Evolutionary conservation across 352 stramenopile genomes (phyloP), one percentile per base, ranked within the genome.

Genomic region (Pythium brachiatum): DNA sequence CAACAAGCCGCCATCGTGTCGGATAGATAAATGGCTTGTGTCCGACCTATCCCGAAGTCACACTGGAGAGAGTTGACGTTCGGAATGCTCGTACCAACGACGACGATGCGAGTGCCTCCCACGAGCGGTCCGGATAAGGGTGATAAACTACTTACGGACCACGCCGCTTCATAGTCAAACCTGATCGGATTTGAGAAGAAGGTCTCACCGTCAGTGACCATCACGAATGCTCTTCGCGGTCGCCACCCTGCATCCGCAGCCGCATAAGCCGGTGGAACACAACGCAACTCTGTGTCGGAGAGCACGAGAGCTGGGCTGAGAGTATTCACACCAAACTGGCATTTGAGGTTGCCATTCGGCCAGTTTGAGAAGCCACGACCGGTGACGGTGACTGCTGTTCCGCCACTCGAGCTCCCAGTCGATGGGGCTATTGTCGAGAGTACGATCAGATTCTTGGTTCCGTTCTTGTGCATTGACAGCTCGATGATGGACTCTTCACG

Each of bases 121-220:
- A 31, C 64, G 9, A 72, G 47, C 3, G 81, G 69, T 8, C 72
- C 79, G 11, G 39, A 57, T 15, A 39, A 34, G 18, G 76, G 79
- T 6, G 31, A 65, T 23, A 76, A 53, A 11, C 66, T 60, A 0
- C 23, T 55, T 4, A 85, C 25, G 7, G 26, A 55, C 77, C 79
- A 92, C 0, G 23, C 58, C 12, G 47, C 44, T 29, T 88, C 75
- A 50, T 89, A 92, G 0, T 59, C 36, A 29, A 76, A 92, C 16
- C 57, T 47, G 23, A 89, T 31, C 9, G 76, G 78, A 61, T 92
- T 92, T 0, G 83, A 88, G 50, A 69, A 90, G 51, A 83, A 83
- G 1, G 65, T 71, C 29, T 73, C 47, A 2, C 66, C 70, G 44
- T 90, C 75, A 0, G 77, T 90, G 18, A 92, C 64, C 66, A 84